These are phyloP conservation scores for Arthroderma sp. DNA, from an alignment of 2,329 filamentous ascomycete species.

Conservation along the genomic window DNA sequence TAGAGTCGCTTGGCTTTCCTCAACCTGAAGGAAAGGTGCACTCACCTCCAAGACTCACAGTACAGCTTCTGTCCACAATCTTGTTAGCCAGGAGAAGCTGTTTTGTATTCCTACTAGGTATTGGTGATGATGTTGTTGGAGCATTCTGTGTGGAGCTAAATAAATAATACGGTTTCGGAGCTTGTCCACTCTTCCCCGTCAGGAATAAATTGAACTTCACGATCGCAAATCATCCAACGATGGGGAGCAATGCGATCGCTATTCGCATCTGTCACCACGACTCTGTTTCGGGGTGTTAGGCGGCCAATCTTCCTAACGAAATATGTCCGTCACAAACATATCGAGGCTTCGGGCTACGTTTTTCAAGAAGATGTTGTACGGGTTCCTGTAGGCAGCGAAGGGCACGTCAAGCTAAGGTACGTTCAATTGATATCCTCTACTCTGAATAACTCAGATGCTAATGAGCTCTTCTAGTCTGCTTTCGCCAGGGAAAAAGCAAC, in stretches of 20 bases:
- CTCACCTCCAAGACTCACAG: too few relatives aligned
- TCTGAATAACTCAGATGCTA: background rate
- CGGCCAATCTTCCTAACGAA: constrained; percentile 1
- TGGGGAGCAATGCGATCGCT: constrained; percentile 15
- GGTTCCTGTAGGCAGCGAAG: constrained; percentile 19
- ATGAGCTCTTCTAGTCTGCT: constrained; percentile 4
- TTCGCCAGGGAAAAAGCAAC: background rate
- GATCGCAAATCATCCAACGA: too few relatives aligned
- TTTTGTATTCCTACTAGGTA: too few relatives aligned
- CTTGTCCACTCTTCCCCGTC: too few relatives aligned
- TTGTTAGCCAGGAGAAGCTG: too few relatives aligned
- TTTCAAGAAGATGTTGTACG: constrained; percentile 14
- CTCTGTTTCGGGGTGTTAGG: background rate
- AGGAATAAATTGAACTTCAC: too few relatives aligned
- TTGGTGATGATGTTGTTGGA: too few relatives aligned
- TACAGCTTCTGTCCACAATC: too few relatives aligned
- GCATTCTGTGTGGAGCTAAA: too few relatives aligned
- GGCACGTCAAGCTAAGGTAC: constrained; percentile 18
- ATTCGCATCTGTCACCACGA: background rate
- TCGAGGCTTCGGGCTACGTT: background rate
- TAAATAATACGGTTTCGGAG: too few relatives aligned
- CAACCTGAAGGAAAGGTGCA: too few relatives aligned
- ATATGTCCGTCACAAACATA: constrained; percentile 4
- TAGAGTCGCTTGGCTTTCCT: too few relatives aligned
- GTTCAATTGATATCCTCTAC: background rate